phyloP scores from a whole-genome alignment of 1,284 basidiomycete species.

The Austropuccinia psidii region DNA sequence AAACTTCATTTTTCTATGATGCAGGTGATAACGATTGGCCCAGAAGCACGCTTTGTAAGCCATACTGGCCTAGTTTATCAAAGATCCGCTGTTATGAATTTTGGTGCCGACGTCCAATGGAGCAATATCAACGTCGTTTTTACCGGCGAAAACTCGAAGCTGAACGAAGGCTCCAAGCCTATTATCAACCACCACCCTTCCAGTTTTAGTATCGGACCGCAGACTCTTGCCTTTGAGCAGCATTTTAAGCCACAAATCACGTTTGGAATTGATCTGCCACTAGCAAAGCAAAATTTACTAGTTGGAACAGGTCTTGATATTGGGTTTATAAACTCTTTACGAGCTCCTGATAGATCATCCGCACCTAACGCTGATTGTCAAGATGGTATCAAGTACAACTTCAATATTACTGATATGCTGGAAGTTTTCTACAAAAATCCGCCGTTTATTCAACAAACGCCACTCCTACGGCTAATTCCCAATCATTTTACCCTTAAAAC shows the following conservation, averaged over 20 bases:
- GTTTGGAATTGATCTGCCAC: conserved; percentile 11
- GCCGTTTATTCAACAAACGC: no score
- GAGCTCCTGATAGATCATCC: background rate
- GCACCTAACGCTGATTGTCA: background rate
- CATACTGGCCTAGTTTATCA: conserved; percentile 7
- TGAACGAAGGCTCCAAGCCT: background rate
- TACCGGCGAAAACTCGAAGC: no score
- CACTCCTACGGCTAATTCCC: no score
- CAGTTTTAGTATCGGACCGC: conserved; percentile 6
- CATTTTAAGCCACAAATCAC: conserved; percentile 33
- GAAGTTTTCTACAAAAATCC: no score
- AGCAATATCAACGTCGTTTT: conserved; percentile 1
- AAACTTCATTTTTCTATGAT: no score
- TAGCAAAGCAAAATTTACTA: background rate
- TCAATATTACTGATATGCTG: background rate
- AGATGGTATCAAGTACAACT: conserved; percentile 17
- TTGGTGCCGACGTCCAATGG: conserved; percentile 26
- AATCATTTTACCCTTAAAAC: no score
- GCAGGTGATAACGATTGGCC: conserved; percentile 32
- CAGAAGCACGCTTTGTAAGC: conserved; percentile 19
- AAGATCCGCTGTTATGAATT: conserved; percentile 15
- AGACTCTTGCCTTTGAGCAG: conserved; percentile 3
- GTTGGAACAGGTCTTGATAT: conserved; percentile 21
- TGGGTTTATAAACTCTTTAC: conserved; percentile 2
- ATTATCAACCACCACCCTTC: background rate